phyloP scores from a whole-genome alignment of 164 flowering plant genomes.

The Dillenia suffruticosa region DNA sequence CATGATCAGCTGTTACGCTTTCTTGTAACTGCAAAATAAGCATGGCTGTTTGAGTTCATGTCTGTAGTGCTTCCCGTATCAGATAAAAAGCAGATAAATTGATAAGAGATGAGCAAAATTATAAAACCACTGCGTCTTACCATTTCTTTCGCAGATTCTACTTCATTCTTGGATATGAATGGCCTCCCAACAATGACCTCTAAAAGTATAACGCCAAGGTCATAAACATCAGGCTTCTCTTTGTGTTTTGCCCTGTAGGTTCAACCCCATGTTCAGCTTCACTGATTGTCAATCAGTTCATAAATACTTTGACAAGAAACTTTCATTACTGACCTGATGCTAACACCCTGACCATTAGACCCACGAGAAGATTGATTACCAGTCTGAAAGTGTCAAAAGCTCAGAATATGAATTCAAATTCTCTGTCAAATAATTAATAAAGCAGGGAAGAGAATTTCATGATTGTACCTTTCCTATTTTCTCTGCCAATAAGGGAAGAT shows the following conservation, averaged over 20 bases:
- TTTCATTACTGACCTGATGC: conserved; percentile 39
- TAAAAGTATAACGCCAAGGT: conserved; percentile 79
- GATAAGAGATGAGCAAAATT: too few relatives aligned
- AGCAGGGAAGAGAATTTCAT: background rate
- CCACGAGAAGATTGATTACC: conserved; percentile 28
- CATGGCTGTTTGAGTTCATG: too few relatives aligned
- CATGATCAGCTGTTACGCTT: conserved; percentile 36
- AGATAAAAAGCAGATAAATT: too few relatives aligned
- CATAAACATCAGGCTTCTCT: conserved; percentile 61
- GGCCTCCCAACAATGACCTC: conserved; percentile 68
- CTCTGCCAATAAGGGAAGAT: conserved; percentile 69
- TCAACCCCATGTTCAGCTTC: background rate
- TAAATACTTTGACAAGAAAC: background rate
- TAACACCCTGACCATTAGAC: conserved; percentile 25
- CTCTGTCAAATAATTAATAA: conserved; percentile 6
- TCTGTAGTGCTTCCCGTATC: too few relatives aligned
- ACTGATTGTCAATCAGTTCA: background rate
- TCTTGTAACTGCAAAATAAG: conserved; percentile 42
- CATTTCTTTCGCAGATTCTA: conserved; percentile 41
- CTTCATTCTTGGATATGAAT: conserved; percentile 41
- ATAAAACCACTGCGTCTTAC: conserved; percentile 21
- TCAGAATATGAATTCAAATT: conserved; percentile 1
- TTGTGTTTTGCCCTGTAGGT: conserved; percentile 40
- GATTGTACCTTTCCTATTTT: conserved; percentile 43
- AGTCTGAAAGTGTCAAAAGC: conserved; percentile 33